Evolutionary conservation across 2,329 filamentous ascomycete species (phyloP).

Genomic region (Grosmannia huntii): DNA sequence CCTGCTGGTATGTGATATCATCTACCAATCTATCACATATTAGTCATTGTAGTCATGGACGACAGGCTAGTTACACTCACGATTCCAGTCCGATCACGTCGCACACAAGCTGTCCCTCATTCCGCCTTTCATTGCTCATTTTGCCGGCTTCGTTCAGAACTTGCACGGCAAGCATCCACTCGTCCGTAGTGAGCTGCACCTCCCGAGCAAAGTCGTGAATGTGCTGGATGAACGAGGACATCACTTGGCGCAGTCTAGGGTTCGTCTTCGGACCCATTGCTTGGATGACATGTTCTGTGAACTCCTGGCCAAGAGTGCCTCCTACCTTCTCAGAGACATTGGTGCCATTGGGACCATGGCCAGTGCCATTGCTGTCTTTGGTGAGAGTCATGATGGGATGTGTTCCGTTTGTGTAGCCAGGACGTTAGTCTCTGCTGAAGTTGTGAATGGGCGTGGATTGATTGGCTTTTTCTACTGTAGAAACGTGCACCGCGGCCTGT

Average conservation of each 20-base stretch:
- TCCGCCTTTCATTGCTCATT: slow-evolving; percentile 42
- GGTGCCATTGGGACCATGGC: background rate
- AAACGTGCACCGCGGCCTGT: background rate
- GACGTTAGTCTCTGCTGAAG: background rate
- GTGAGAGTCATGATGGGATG: background rate
- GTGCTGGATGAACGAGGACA: slow-evolving; percentile 46
- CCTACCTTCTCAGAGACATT: slow-evolving; percentile 21
- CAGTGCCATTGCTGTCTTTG: background rate
- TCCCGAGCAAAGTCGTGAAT: slow-evolving; percentile 57
- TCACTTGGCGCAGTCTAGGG: slow-evolving; percentile 43
- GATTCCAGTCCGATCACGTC: slow-evolving; percentile 51
- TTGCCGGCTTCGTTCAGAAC: slow-evolving; percentile 49
- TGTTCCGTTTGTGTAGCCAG: background rate
- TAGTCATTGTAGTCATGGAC: background rate
- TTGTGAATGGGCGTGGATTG: background rate
- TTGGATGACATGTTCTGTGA: slow-evolving; percentile 51
- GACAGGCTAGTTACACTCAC: slow-evolving; percentile 8
- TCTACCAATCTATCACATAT: slow-evolving; percentile 33
- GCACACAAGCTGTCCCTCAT: slow-evolving; percentile 50
- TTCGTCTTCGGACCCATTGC: slow-evolving; percentile 50
- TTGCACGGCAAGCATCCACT: slow-evolving; percentile 52
- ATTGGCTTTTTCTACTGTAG: background rate
- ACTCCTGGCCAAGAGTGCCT: slow-evolving; percentile 22
- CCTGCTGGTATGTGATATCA: slow-evolving; percentile 49
- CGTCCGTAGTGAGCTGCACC: slow-evolving; percentile 51